Evolutionary conservation across 441 rosid genomes (phyloP).

Genomic region (Pelargonium exstipulatum): DNA sequence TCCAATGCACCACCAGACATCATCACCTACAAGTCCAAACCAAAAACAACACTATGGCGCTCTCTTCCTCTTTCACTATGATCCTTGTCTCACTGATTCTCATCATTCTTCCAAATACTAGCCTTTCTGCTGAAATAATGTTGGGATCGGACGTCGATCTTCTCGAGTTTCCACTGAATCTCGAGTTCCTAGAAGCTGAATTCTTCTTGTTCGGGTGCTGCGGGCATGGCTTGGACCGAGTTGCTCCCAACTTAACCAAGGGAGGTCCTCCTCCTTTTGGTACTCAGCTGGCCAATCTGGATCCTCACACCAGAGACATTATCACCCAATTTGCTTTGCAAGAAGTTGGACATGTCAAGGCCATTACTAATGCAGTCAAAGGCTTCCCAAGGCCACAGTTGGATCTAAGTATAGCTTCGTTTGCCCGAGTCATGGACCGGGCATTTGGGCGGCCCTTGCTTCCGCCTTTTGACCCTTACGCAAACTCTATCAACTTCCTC

Average conservation of each 20-base stretch:
- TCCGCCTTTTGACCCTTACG: conserved; percentile 82
- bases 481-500: conserved; percentile 51
- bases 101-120: neutral
- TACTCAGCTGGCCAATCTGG: conserved; percentile 53
- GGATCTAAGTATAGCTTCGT: conserved; percentile 52
- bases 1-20: neutral
- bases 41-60: conserved; percentile 1
- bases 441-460: conserved; percentile 46
- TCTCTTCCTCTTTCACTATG: neutral
- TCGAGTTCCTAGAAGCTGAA: conserved; percentile 86
- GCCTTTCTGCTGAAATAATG: neutral
- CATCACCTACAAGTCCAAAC: neutral
- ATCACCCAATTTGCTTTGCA: conserved; percentile 76
- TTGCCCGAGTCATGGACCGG: conserved; percentile 48
- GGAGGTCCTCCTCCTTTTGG: conserved; percentile 77
- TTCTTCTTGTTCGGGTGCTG: conserved; percentile 64
- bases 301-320: conserved; percentile 52
- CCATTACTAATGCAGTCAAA: conserved; percentile 50
- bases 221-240: conserved; percentile 66
- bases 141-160: conserved; percentile 42
- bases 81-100: neutral
- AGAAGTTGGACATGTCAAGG: conserved; percentile 92
- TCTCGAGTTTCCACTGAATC: conserved; percentile 68
- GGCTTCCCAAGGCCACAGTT: conserved; percentile 81
- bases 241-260: conserved; percentile 55